A percentile compares a stretch with the other conserved stretches of the same genome.
These are phyloP conservation scores for Raffaelea arxii DNA, from an alignment of 2,329 filamentous ascomycete species.

Conservation along the genomic window DNA sequence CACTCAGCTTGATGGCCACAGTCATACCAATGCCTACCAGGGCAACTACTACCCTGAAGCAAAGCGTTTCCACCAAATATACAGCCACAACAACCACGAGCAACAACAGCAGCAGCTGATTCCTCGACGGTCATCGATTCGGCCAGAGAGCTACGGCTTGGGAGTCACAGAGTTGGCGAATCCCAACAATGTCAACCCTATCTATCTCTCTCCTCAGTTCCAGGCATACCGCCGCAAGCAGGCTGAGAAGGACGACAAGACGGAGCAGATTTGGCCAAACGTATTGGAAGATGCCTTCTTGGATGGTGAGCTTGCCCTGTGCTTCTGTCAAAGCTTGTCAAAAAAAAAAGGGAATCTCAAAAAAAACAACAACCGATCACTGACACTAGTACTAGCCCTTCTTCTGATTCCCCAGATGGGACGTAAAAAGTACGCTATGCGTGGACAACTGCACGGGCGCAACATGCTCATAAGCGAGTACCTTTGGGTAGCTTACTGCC, in stretches of 20 bases:
- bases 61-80: too few species aligned
- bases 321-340: background rate
- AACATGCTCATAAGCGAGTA: constrained; percentile 65
- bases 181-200: constrained; percentile 36
- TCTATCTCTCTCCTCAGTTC: constrained; percentile 53
- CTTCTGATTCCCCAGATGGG: constrained; percentile 58
- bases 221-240: constrained; percentile 57
- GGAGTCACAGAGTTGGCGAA: background rate
- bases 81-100: constrained; percentile 7
- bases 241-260: constrained; percentile 52
- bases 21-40: constrained; percentile 12
- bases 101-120: constrained; percentile 12
- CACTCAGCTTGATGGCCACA: background rate
- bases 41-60: constrained; percentile 8
- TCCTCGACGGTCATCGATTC: constrained; percentile 4
- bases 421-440: constrained; percentile 55
- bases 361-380: background rate
- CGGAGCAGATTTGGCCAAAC: constrained; percentile 52
- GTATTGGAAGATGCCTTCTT: constrained; percentile 57
- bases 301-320: constrained; percentile 42
- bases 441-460: constrained; percentile 52
- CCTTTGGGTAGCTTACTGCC: constrained; percentile 45
- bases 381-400: constrained; percentile 34
- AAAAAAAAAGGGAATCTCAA: background rate
- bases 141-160: constrained; percentile 1